Evolutionary conservation across 164 flowering plant genomes (phyloP).

Genomic region (Akebia trifoliata): DNA sequence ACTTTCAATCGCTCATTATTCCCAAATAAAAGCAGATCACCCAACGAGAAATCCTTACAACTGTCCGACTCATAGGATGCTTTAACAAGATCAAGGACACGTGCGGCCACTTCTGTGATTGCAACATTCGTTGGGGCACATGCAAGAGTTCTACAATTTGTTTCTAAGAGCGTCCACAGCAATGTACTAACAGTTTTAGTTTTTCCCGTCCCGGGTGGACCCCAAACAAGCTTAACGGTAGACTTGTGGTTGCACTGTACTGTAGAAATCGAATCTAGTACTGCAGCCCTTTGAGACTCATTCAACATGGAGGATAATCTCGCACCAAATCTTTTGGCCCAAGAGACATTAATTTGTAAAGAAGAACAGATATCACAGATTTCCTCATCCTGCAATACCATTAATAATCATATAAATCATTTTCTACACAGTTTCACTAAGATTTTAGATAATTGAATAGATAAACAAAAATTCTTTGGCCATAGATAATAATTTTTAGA

Average conservation of each 20-base stretch:
- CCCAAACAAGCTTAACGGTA: constrained; percentile 59
- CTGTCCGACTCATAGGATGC: constrained; percentile 12
- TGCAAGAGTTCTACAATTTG: constrained; percentile 39
- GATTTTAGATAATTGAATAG: too few relatives aligned
- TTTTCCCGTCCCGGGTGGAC: constrained; percentile 87
- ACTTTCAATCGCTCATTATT: constrained; percentile 42
- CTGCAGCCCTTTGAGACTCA: constrained; percentile 51
- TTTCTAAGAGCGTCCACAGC: constrained; percentile 31
- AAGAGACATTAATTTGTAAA: neutral
- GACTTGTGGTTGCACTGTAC: constrained; percentile 32
- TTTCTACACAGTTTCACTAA: neutral
- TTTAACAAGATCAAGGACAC: constrained; percentile 34
- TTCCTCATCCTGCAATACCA: constrained; percentile 30
- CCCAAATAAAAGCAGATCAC: constrained; percentile 67
- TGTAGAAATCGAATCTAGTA: constrained; percentile 26
- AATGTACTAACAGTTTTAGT: constrained; percentile 51
- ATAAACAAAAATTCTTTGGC: too few relatives aligned
- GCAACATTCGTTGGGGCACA: constrained; percentile 86
- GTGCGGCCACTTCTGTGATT: constrained; percentile 49
- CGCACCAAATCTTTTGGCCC: constrained; percentile 2
- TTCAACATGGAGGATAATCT: constrained; percentile 30
- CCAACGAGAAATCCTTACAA: constrained; percentile 28
- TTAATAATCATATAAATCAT: neutral
- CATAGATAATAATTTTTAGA: too few relatives aligned
- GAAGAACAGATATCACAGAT: constrained; percentile 26